Evolutionary conservation across 805 yeast species (phyloP), one percentile per base, ranked within the genome.

Genomic region (Candida koratica): DNA sequence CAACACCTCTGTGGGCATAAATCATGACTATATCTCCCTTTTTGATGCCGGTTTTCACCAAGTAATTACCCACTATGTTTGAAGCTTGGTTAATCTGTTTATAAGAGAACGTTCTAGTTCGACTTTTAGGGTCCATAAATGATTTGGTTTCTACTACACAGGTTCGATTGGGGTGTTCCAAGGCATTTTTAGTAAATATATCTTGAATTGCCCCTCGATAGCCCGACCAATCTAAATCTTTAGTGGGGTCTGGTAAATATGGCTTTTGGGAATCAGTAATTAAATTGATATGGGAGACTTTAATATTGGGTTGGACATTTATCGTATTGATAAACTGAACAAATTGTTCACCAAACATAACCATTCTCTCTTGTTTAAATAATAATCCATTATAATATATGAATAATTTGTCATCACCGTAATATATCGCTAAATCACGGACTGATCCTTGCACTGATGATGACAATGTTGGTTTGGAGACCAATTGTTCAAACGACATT

Each of bases 1-100:
- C 99, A 6, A 93, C 98, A 50, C 97, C 96, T 61, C 99, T 79
- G 53, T 90, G 86, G 17, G 98, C 96, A 56, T 93, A 93, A 48
- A 94, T 89, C 95, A 89, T 89, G 12, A 93, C 97, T 12, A 93
- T 87, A 58, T 93, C 97, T 38, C 97, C 98, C 52, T 84, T 72
- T 45, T 76, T 69, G 51, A 93, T 82, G 10, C 97, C 97, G 5
- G 81, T 77, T 17, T 73, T 64, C 39, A 85, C 80, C 50, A 93
- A 71, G 53, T 86, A 84, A 61, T 93, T 90, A 23, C 96, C 97
- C 12, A 93, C 89, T 18, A 88, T 73, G 53, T 94, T 93, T 10
- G 97, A 87, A 2, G 97, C 90, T 58, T 86, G 84, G 58, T 93
- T 80, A 51, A 93, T 90, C 57, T 90, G 96, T 51, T 68, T 69